phyloP scores from a whole-genome alignment of 164 flowering plant genomes.

The Magnolia officinalis region DNA sequence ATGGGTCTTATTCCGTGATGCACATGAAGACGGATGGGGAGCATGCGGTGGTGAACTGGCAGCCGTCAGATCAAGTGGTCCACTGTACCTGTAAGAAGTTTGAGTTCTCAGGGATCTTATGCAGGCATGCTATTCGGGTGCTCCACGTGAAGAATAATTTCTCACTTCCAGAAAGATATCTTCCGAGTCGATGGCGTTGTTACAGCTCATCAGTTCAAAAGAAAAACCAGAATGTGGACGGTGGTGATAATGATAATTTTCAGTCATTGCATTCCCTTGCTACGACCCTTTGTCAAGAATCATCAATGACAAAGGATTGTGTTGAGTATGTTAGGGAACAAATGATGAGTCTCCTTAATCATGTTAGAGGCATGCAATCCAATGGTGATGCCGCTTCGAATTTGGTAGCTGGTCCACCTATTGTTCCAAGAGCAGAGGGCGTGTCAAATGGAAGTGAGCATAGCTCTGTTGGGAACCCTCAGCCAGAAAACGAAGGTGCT shows the following conservation, averaged over 20 bases:
- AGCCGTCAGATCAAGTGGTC: not conserved
- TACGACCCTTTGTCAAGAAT: not conserved
- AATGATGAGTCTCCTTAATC: not conserved
- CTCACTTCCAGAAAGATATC: not conserved
- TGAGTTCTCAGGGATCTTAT: slow-evolving; percentile 1
- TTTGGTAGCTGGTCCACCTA: not conserved
- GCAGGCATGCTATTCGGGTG: not conserved
- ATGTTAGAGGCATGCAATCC: not conserved
- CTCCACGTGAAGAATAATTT: not conserved
- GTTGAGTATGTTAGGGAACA: not conserved
- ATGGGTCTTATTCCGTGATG: not conserved
- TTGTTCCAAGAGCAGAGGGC: not conserved
- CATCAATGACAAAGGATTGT: not conserved
- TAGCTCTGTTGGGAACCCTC: not conserved
- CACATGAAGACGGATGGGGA: not conserved
- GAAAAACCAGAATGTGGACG: not conserved
- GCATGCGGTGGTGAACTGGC: not conserved
- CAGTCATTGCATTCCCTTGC: not conserved
- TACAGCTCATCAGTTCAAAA: not conserved
- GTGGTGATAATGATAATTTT: not conserved
- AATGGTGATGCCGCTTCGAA: not conserved
- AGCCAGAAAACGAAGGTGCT: not conserved
- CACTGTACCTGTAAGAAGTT: not conserved
- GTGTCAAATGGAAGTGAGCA: not conserved
- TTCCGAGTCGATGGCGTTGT: not conserved